phyloP scores from a whole-genome alignment of 176 grass and related monocot genomes.

The Alloteropsis semialata region DNA sequence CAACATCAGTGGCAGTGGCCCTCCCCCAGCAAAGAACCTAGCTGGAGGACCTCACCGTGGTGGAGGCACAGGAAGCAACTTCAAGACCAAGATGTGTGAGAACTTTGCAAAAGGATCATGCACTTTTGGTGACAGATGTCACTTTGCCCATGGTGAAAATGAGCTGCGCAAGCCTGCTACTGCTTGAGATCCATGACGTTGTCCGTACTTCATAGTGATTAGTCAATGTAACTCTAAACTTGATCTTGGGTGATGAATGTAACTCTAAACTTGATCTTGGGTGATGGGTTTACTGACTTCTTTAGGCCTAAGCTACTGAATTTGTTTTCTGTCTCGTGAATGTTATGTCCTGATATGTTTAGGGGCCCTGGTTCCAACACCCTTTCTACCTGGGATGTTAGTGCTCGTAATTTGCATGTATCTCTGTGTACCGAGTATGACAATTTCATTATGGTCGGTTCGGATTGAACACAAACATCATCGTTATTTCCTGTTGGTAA shows the following conservation, averaged over 20 bases:
- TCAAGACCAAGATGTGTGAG: conserved; percentile 82
- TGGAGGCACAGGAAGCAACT: conserved; percentile 50
- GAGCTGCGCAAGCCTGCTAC: conserved; percentile 55
- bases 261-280: background rate
- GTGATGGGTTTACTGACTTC: conserved; percentile 19
- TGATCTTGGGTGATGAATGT: background rate
- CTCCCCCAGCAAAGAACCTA: background rate
- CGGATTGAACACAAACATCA: background rate
- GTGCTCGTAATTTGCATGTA: background rate
- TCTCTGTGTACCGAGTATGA: background rate
- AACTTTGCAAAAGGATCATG: conserved; percentile 69
- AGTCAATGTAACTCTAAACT: conserved; percentile 8
- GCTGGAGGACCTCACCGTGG: conserved; percentile 10
- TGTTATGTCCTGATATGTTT: background rate
- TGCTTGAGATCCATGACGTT: conserved; percentile 26
- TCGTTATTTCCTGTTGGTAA: background rate
- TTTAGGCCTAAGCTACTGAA: background rate
- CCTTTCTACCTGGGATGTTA: background rate
- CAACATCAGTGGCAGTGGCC: conserved; percentile 36
- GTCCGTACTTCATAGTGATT: background rate
- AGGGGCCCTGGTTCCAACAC: background rate
- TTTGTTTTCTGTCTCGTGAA: background rate
- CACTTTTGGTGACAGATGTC: conserved; percentile 71
- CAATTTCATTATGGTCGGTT: background rate
- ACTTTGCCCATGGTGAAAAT: conserved; percentile 68